Evolutionary conservation across 306 rosid species (phyloP), one percentile per base, ranked within the genome.

Genomic region (Castanea crenata): DNA sequence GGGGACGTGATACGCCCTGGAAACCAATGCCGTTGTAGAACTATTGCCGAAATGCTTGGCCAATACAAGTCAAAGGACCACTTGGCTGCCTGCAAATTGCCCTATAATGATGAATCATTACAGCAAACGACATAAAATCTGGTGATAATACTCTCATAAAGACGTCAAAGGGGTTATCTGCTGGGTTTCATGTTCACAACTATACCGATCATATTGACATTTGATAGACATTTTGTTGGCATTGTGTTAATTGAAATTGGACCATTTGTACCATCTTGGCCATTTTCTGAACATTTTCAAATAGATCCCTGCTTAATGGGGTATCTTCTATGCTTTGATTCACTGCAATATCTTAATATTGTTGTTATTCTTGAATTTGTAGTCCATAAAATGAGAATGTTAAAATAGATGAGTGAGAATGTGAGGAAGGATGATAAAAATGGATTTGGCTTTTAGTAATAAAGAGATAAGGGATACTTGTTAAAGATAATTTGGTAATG

Each of bases 1-100:
- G 99, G 99, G 1, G 97, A 95, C 70, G 99, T 93, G 74, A 56
- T 89, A 72, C 85, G 99, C 55, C 97, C 97, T 49, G 99, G 98
- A 81, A 93, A 90, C 76, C 88, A 93, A 73, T 95, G 99, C 81
- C 89, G 97, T 19, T 93, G 98, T 87, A 87, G 89, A 84, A 92
- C 97, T 12, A 84, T 91, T 61, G 97, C 97, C 15, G 98, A 95
- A 83, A 83, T 89, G 92, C 99, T 95, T 27, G 99, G 99, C 74
- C 89, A 86, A 77, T 83, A 44, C 87, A 92, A 88, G 80, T 58
- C 96, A 1, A 91, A 95, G 81, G 93, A 93, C 82, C 72, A 69
- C 13, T 55, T 55, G 8, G 86, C 92, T 65, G 86, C 98, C 1
- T 93, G 99, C 87, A 91, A 91, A 78, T 82, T 95, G 84, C 97